Evolutionary conservation across 495 filamentous ascomycete genomes (phyloP), one percentile per base, ranked within the genome.

Genomic region (Aspergillus asperescens): DNA sequence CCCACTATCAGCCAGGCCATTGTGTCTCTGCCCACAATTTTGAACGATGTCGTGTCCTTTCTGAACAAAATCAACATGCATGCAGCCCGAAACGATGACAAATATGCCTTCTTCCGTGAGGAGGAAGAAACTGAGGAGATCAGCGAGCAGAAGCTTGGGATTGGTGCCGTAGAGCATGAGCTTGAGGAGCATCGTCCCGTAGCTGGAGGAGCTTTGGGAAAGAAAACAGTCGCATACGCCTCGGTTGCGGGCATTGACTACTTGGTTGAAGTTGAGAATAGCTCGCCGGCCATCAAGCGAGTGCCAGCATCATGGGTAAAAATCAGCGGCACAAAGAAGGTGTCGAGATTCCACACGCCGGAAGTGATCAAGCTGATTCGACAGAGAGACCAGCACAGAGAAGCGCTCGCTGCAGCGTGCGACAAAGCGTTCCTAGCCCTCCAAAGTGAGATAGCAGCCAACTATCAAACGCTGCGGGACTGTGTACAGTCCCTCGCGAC

Each of bases 221-320:
- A 83, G 62, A 86, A 81, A 58, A 79, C 76, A 15, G 80, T 92
- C 2, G 75, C 78, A 1, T 97, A 96, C 61, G 79, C 83, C 9
- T 89, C 86, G 1, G 87, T 91, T 3, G 77, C 89, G 10, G 90
- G 89, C 1, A 93, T 99, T 47, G 93, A 99, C 60, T 97, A 91
- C 64, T 81, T 97, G 6, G 85, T 97, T 62, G 94, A 96, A 65
- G 82, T 99, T 13, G 78, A 87, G 46, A 96, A 95, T 64, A 78
- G 64, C 9, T 78, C 76, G 16, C 58, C 77, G 0, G 77, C 86
- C 38, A 71, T 96, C 43, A 91, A 88, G 61, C 79, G 84, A 34
- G 87, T 99, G 8, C 93, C 93, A 7, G 92, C 93, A 39, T 91
- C 86, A 4, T 99, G 93, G 93, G 75, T 78, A 31, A 97, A 97